A percentile compares a stretch with the other conserved stretches of the same genome.
Conservation (phyloP, 192 early-diverging fungal species). For the Chytriomyces confervae region DNA sequence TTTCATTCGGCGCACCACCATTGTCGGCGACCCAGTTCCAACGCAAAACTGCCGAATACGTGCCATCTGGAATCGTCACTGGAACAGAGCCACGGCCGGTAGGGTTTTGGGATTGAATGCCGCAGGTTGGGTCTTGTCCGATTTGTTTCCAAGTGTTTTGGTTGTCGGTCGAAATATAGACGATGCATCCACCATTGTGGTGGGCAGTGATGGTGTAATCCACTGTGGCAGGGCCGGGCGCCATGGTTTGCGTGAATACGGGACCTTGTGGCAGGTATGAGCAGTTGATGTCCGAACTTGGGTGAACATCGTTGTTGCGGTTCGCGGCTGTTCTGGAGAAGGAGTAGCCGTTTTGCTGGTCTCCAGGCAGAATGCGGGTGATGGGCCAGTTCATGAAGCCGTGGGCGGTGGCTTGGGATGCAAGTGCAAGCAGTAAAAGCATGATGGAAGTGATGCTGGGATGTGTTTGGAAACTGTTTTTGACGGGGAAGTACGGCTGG, state of each 20-base stretch:
- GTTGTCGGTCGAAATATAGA: conserved; percentile 19
- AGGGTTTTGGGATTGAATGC: neutral
- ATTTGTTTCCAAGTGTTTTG: conserved; percentile 17
- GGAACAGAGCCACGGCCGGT: conserved; percentile 12
- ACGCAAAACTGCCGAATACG: conserved; percentile 15
- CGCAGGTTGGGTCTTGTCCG: conserved; percentile 25
- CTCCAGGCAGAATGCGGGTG: conserved; percentile 12
- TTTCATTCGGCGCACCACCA: conserved; percentile 13
- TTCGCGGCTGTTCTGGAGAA: conserved; percentile 25
- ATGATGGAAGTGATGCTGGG: neutral
- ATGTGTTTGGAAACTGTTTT: too few relatives aligned
- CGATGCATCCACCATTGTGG: conserved; percentile 30
- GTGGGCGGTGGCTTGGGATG: conserved; percentile 18
- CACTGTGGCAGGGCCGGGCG: conserved; percentile 1
- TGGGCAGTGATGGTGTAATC: conserved; percentile 32
- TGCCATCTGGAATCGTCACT: conserved; percentile 18
- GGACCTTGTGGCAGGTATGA: conserved; percentile 11
- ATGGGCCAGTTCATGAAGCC: conserved; percentile 26
- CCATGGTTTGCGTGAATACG: conserved; percentile 2
- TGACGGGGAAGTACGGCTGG: too few relatives aligned
- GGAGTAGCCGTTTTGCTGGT: conserved; percentile 31
- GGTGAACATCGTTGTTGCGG: neutral
- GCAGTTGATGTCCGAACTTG: conserved; percentile 30
- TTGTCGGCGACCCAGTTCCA: conserved; percentile 32
- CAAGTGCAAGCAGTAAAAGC: neutral